Conservation (phyloP, 2,329 filamentous ascomycete genomes). For the Cercospora sesami region DNA sequence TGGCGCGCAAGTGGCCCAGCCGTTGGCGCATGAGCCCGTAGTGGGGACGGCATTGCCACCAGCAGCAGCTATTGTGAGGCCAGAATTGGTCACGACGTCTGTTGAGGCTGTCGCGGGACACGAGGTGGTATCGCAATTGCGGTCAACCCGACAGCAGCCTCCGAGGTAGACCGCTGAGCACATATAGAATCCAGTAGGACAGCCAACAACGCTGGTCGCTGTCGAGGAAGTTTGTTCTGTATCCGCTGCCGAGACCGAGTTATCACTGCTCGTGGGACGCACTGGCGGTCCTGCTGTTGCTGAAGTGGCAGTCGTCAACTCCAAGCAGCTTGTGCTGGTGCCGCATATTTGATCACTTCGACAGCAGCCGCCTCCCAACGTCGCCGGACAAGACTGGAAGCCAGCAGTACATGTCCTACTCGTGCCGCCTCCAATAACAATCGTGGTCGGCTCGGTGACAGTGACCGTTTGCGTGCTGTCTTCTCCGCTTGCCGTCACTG, state of each 20-base stretch:
- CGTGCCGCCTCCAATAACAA: constrained; percentile 29
- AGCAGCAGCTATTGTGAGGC: constrained; percentile 63
- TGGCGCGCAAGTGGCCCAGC: constrained; percentile 73
- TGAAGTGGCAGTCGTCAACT: constrained; percentile 36
- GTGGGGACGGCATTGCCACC: constrained; percentile 33
- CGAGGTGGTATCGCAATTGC: constrained; percentile 77
- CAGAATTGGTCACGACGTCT: constrained; percentile 64
- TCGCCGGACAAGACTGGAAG: constrained; percentile 49
- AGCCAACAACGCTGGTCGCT: constrained; percentile 49
- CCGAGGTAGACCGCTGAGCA: constrained; percentile 78
- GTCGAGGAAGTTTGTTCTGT: constrained; percentile 39
- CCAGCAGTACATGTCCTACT: constrained; percentile 43
- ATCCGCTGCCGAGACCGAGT: constrained; percentile 24
- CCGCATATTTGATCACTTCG: constrained; percentile 48
- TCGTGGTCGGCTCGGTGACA: constrained; percentile 33
- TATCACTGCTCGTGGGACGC: constrained; percentile 43
- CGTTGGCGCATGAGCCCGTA: constrained; percentile 63
- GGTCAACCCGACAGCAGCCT: constrained; percentile 84
- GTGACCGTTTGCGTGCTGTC: constrained; percentile 35
- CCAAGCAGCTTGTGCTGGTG: constrained; percentile 41
- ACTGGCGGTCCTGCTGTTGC: constrained; percentile 44
- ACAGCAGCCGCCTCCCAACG: constrained; percentile 53
- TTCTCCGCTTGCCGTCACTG: constrained; percentile 30
- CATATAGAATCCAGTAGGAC: constrained; percentile 88
- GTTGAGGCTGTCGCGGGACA: constrained; percentile 66